These are phyloP conservation scores for Dalechampia spathulata DNA, from an alignment of 441 rosid species.

Conservation along the genomic window DNA sequence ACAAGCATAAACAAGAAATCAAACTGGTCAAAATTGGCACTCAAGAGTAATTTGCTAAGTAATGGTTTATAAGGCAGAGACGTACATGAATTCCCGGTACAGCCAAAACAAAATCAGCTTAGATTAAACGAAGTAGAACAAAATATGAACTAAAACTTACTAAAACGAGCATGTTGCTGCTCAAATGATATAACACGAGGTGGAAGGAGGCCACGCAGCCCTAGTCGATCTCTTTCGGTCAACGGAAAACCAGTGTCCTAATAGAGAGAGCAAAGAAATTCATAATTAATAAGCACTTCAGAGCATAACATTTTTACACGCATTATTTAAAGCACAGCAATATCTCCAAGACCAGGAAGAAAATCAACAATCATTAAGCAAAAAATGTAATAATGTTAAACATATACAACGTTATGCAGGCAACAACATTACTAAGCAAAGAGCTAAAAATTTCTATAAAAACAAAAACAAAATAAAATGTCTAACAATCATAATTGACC, in stretches of 20 bases:
- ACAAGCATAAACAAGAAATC: no score
- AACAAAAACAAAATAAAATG: no score
- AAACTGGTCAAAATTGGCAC: no score
- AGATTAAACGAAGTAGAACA: no score
- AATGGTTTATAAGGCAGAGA: no score
- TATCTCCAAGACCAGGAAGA: no score
- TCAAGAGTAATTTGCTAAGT: no score
- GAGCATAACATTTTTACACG: background rate
- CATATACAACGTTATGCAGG: no score
- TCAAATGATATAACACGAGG: conserved; percentile 90
- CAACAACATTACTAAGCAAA: no score
- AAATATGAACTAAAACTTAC: conserved; percentile 53
- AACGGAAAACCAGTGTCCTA: conserved; percentile 97
- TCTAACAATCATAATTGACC: conserved; percentile 47
- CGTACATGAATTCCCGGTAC: no score
- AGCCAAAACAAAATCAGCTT: no score
- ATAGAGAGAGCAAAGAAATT: background rate
- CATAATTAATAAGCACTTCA: background rate
- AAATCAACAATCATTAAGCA: background rate
- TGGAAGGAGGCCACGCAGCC: conserved; percentile 92
- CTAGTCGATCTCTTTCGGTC: conserved; percentile 93
- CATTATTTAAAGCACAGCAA: background rate
- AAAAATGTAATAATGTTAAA: background rate
- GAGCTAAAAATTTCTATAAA: no score
- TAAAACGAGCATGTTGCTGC: conserved; percentile 90